A percentile compares a stretch with the other conserved stretches of the same genome.
Conservation (phyloP, 176 grass and related monocot genomes). For the Hordeum marinum region DNA sequence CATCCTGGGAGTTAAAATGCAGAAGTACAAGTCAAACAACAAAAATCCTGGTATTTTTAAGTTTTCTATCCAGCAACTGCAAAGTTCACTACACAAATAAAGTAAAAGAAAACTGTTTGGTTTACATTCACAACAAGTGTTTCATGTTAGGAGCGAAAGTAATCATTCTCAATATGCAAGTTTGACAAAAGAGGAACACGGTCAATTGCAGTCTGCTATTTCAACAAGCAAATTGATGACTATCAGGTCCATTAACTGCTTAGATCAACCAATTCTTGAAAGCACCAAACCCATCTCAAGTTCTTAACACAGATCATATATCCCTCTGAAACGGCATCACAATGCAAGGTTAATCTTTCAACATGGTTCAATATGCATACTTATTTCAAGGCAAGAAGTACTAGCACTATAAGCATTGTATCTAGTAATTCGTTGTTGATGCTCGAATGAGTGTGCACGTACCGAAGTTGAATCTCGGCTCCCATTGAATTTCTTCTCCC, state of each 20-base stretch:
- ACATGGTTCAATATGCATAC: not conserved
- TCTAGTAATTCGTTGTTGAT: not conserved
- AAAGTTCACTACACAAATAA: not conserved
- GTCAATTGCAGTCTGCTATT: not conserved
- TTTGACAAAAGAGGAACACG: not conserved
- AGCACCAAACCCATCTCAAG: not conserved
- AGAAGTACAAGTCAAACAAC: conserved; percentile 15
- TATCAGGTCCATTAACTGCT: not conserved
- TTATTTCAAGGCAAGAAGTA: not conserved
- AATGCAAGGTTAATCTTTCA: not conserved
- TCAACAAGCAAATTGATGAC: not conserved
- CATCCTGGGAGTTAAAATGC: conserved; percentile 39
- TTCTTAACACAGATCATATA: not conserved
- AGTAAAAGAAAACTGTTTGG: conserved; percentile 12
- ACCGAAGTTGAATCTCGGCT: conserved; percentile 32
- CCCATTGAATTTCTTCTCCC: conserved; percentile 77
- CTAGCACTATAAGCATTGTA: not conserved
- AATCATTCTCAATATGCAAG: not conserved
- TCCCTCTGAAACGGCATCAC: not conserved
- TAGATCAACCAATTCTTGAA: not conserved
- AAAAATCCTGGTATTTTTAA: not conserved
- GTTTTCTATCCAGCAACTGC: not conserved
- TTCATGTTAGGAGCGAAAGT: not conserved
- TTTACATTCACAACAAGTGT: not conserved
- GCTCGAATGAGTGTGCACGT: not conserved